A percentile compares a stretch with the other conserved stretches of the same genome.
These are phyloP conservation scores for Alternaria sp. DNA, from an alignment of 2,329 filamentous ascomycete genomes.

Conservation along the genomic window DNA sequence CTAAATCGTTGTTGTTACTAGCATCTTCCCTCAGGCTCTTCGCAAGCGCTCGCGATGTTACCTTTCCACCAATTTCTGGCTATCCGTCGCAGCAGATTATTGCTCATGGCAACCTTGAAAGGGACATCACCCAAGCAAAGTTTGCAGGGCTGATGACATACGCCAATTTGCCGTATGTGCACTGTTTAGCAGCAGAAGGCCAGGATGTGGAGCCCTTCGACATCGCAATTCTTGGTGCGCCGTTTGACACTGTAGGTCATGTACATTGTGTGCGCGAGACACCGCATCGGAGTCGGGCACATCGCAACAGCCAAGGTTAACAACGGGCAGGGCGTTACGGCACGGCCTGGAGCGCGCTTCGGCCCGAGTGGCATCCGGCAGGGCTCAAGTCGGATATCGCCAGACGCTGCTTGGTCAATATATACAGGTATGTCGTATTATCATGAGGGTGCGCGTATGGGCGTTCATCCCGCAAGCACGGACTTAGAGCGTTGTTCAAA, in stretches of 20 bases:
- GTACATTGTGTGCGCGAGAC: not conserved
- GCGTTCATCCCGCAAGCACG: not conserved
- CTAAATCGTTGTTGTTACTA: not conserved
- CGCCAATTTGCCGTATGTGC: constrained; percentile 57
- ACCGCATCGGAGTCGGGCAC: not conserved
- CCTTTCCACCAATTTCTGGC: constrained; percentile 51
- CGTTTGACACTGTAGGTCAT: constrained; percentile 56
- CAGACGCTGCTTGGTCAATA: constrained; percentile 53
- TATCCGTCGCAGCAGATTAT: constrained; percentile 44
- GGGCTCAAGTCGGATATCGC: constrained; percentile 57
- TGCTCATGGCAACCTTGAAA: constrained; percentile 19
- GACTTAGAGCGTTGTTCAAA: not conserved
- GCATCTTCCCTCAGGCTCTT: not conserved
- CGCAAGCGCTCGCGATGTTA: constrained; percentile 49
- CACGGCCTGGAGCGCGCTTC: constrained; percentile 60
- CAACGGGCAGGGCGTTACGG: constrained; percentile 54
- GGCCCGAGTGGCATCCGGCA: constrained; percentile 60
- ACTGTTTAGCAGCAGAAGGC: constrained; percentile 50
- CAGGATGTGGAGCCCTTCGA: constrained; percentile 53
- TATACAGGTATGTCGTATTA: constrained; percentile 54
- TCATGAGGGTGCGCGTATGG: not conserved
- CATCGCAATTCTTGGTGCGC: constrained; percentile 58
- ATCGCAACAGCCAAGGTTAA: constrained; percentile 7
- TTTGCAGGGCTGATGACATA: constrained; percentile 56
- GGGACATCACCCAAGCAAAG: constrained; percentile 40